Evolutionary conservation across 2,329 filamentous ascomycete genomes (phyloP).

Genomic region (Diplocarpon rosae): DNA sequence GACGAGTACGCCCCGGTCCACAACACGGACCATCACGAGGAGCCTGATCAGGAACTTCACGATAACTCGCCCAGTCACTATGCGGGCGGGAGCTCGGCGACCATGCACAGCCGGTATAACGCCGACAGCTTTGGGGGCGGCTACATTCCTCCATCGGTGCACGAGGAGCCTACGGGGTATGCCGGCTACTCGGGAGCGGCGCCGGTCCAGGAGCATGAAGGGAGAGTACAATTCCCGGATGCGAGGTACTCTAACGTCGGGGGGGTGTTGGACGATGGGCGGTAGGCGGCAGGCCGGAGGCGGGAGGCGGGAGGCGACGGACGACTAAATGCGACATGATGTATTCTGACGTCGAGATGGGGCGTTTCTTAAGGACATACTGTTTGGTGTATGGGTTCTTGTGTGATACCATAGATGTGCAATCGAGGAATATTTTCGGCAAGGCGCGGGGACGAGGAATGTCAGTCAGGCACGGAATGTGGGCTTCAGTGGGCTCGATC

Average conservation of each 20-base stretch:
- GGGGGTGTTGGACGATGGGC: neutral
- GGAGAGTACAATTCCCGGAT: slow-evolving; percentile 38
- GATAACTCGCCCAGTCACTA: slow-evolving; percentile 6
- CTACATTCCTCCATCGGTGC: slow-evolving; percentile 27
- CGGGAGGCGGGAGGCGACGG: slow-evolving; percentile 2
- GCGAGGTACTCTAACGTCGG: slow-evolving; percentile 41
- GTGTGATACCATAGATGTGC: slow-evolving; percentile 8
- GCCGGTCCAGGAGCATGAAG: slow-evolving; percentile 28
- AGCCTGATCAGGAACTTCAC: slow-evolving; percentile 12
- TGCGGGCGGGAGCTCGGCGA: neutral
- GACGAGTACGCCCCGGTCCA: slow-evolving; percentile 55
- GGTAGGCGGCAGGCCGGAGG: neutral
- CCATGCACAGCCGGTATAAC: slow-evolving; percentile 9
- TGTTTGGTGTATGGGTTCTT: slow-evolving; percentile 3
- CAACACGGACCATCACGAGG: slow-evolving; percentile 28
- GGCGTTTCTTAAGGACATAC: neutral
- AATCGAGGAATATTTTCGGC: slow-evolving; percentile 6
- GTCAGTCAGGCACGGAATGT: no score
- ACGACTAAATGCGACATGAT: slow-evolving; percentile 4
- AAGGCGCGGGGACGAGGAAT: neutral
- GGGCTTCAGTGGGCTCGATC: no score
- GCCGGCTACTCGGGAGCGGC: slow-evolving; percentile 36
- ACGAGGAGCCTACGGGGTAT: slow-evolving; percentile 31
- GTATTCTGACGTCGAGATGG: slow-evolving; percentile 1
- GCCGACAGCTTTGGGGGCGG: slow-evolving; percentile 12